A percentile compares a stretch with the other conserved stretches of the same genome.
Evolutionary conservation across 805 yeast species (phyloP).

Genomic region (Saturnispora hagleri): DNA sequence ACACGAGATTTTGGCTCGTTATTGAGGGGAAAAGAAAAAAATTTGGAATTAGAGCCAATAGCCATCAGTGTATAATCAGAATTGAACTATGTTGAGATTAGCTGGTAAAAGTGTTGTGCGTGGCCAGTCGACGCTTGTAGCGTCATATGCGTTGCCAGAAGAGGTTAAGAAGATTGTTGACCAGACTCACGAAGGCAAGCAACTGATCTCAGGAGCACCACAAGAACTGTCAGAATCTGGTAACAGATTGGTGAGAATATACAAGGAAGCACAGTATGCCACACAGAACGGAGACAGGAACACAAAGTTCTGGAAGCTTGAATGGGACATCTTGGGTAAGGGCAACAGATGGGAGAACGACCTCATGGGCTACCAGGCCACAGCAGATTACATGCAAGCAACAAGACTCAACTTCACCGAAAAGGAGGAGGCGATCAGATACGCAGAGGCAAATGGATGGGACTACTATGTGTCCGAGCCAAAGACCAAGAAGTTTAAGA

Average conservation of each 20-base stretch:
- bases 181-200: slow-evolving; percentile 31
- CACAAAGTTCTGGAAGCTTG: slow-evolving; percentile 58
- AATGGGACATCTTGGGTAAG: slow-evolving; percentile 73
- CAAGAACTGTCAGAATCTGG: slow-evolving; percentile 41
- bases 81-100: neutral
- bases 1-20: too few relatives aligned
- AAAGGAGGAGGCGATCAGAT: slow-evolving; percentile 60
- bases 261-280: slow-evolving; percentile 68
- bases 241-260: slow-evolving; percentile 63
- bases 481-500: slow-evolving; percentile 58
- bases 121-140: slow-evolving; percentile 6
- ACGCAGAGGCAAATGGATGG: slow-evolving; percentile 84
- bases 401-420: slow-evolving; percentile 65
- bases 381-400: slow-evolving; percentile 76
- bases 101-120: slow-evolving; percentile 6
- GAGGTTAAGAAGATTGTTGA: slow-evolving; percentile 15
- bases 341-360: slow-evolving; percentile 87
- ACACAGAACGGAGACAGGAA: slow-evolving; percentile 63
- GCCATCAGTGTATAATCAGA: neutral
- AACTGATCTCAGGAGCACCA: slow-evolving; percentile 72
- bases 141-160: slow-evolving; percentile 12
- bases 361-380: slow-evolving; percentile 74
- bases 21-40: neutral
- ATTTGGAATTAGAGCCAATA: neutral
- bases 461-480: slow-evolving; percentile 77